These are phyloP conservation scores for Starmerella cellae DNA, from an alignment of 805 yeast species.

Conservation along the genomic window DNA sequence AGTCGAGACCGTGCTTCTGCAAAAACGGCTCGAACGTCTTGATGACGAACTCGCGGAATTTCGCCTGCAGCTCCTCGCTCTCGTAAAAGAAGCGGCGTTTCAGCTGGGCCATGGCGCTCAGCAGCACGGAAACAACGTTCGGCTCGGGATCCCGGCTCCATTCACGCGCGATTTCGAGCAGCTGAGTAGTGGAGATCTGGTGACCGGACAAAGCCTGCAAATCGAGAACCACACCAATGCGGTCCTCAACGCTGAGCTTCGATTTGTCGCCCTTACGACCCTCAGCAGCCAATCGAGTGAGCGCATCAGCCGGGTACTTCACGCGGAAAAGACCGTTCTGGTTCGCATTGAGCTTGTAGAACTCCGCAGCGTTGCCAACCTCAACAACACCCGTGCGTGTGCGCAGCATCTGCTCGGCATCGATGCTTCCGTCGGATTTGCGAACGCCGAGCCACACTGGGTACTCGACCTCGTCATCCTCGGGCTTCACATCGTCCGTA, in stretches of 20 bases:
- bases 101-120: slow-evolving; percentile 32
- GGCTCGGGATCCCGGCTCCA: slow-evolving; percentile 41
- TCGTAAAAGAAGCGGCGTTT: slow-evolving; percentile 39
- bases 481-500: slow-evolving; percentile 46
- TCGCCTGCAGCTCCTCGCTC: slow-evolving; percentile 30
- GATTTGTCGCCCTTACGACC: slow-evolving; percentile 39
- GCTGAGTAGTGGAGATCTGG: slow-evolving; percentile 34
- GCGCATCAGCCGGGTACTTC: slow-evolving; percentile 39
- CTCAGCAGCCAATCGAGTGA: slow-evolving; percentile 40
- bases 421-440: slow-evolving; percentile 47
- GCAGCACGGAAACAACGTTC: slow-evolving; percentile 41
- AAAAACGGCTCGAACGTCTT: slow-evolving; percentile 45
- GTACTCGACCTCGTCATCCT: slow-evolving; percentile 41
- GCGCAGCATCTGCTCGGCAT: slow-evolving; percentile 39
- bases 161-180: slow-evolving; percentile 37
- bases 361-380: slow-evolving; percentile 29
- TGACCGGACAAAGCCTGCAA: slow-evolving; percentile 42
- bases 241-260: slow-evolving; percentile 41
- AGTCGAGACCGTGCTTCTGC: slow-evolving; percentile 50
- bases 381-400: slow-evolving; percentile 37
- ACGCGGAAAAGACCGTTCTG: slow-evolving; percentile 52
- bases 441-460: slow-evolving; percentile 47
- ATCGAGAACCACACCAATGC: slow-evolving; percentile 53
- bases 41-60: slow-evolving; percentile 35
- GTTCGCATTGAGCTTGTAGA: slow-evolving; percentile 49